Percentiles rank a stretch among this genome's conserved stretches.
phyloP scores from a whole-genome alignment of 352 stramenopile genomes.

The Peronospora farinosa region DNA sequence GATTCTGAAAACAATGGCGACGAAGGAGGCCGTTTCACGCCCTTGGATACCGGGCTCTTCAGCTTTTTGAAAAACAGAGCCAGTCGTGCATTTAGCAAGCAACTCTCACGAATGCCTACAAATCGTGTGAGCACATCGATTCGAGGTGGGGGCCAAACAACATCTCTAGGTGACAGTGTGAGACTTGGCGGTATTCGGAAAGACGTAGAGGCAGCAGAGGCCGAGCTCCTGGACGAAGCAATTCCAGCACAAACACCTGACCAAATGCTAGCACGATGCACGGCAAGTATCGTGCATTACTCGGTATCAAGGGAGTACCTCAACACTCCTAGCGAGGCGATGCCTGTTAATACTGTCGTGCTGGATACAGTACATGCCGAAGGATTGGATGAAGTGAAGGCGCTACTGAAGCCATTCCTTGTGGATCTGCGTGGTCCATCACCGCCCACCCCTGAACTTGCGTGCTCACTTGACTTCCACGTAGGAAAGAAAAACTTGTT shows the following conservation, averaged over 20 bases:
- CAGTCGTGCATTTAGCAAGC: constrained; percentile 55
- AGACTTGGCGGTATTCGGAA: constrained; percentile 42
- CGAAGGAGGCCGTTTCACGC: constrained; percentile 5
- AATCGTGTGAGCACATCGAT: constrained; percentile 22
- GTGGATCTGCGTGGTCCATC: constrained; percentile 38
- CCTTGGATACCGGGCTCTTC: constrained; percentile 68
- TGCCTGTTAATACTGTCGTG: constrained; percentile 43
- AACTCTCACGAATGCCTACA: constrained; percentile 45
- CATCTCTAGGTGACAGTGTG: constrained; percentile 6
- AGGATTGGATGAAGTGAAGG: constrained; percentile 42
- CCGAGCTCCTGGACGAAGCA: constrained; percentile 13
- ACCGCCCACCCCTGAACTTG: constrained; percentile 35
- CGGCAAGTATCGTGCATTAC: constrained; percentile 45
- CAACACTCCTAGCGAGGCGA: constrained; percentile 43
- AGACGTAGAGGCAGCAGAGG: constrained; percentile 37
- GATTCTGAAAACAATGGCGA: constrained; percentile 7
- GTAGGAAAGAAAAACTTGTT: constrained; percentile 61
- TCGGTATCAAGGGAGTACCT: constrained; percentile 48
- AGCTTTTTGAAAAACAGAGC: constrained; percentile 71
- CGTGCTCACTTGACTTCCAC: constrained; percentile 40
- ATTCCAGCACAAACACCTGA: constrained; percentile 30
- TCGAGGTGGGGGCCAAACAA: constrained; percentile 7
- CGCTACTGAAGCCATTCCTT: constrained; percentile 49
- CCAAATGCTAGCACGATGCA: constrained; percentile 44
- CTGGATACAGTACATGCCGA: constrained; percentile 46